Conservation (phyloP, 2,329 filamentous ascomycete genomes). For the Scytalidium lignicola region DNA sequence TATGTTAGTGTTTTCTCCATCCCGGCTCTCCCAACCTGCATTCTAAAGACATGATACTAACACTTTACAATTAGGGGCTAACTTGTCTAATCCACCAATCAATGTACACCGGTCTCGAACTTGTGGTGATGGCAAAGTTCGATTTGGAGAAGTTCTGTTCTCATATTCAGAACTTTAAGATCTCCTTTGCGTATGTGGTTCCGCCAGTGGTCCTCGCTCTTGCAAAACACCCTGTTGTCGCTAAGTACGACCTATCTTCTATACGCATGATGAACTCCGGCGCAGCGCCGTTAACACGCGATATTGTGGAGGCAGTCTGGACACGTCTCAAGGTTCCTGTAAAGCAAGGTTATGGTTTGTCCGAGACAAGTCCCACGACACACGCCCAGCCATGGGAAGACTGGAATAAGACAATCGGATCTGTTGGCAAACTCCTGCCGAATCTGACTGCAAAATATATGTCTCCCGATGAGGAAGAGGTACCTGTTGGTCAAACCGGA, state of each 20-base stretch:
- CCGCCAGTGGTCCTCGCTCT: conserved; percentile 79
- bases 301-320: conserved; percentile 74
- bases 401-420: conserved; percentile 72
- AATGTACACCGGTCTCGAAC: conserved; percentile 59
- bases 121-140: conserved; percentile 73
- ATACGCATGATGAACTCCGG: conserved; percentile 83
- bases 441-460: conserved; percentile 82
- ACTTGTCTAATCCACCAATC: conserved; percentile 67
- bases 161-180: conserved; percentile 66
- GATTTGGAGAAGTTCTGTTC: conserved; percentile 74
- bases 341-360: conserved; percentile 90
- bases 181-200: conserved; percentile 78
- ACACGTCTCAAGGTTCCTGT: conserved; percentile 69
- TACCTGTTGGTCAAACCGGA: conserved; percentile 58
- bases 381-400: conserved; percentile 69
- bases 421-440: conserved; percentile 70
- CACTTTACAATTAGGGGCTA: conserved; percentile 44
- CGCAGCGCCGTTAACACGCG: conserved; percentile 76
- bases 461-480: conserved; percentile 55
- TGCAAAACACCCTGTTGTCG: conserved; percentile 71
- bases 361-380: conserved; percentile 77
- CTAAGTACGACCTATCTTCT: conserved; percentile 73
- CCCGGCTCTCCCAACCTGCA: no score
- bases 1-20: conserved; percentile 78
- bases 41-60: conserved; percentile 1